Evolutionary conservation across 352 stramenopile genomes (phyloP).

Genomic region (Globisporangium cylindrosporum): DNA sequence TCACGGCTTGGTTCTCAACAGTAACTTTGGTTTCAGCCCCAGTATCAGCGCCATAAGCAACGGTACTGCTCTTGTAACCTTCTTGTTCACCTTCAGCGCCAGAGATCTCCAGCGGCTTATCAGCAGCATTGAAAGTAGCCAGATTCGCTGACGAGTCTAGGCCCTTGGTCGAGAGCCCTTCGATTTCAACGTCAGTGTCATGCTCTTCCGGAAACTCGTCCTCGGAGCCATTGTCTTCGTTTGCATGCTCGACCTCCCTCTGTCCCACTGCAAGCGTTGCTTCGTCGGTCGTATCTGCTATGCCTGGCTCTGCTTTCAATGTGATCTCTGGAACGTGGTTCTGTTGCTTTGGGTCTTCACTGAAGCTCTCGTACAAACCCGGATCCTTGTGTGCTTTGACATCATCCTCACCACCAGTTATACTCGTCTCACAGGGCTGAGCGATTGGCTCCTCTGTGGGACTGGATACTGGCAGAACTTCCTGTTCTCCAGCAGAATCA

Average conservation of each 20-base stretch:
- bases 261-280: background rate
- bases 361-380: conserved; percentile 1
- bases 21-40: background rate
- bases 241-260: background rate
- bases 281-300: background rate
- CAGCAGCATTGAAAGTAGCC: background rate
- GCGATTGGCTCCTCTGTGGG: background rate
- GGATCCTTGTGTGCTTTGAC: background rate
- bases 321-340: background rate
- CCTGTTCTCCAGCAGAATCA: background rate
- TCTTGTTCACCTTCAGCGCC: background rate
- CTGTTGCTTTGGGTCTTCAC: background rate
- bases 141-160: background rate
- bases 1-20: background rate
- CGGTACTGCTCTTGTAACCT: background rate
- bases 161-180: background rate
- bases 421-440: background rate
- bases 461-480: background rate
- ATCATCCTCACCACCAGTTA: background rate
- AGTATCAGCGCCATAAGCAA: background rate
- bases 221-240: background rate
- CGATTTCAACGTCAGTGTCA: background rate
- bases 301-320: background rate
- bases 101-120: background rate
- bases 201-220: background rate